Percentiles rank a stretch among this genome's conserved stretches.
These are phyloP conservation scores for Mycena epipterygia DNA, from an alignment of 768 basidiomycete genomes.

Conservation along the genomic window DNA sequence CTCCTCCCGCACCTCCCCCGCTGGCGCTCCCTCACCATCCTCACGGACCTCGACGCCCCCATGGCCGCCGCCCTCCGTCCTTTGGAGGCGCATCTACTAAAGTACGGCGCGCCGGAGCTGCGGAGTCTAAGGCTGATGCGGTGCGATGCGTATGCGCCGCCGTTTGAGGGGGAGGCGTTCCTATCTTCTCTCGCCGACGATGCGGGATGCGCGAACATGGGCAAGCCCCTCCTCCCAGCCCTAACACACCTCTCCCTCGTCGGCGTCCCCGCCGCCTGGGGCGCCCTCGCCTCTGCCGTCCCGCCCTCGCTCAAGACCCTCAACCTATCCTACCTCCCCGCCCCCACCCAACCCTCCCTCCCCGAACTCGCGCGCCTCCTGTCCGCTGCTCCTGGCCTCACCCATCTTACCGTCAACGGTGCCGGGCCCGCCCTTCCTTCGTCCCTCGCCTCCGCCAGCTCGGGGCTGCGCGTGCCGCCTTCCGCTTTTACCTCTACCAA, in stretches of 20 bases:
- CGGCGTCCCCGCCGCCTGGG: slow-evolving; percentile 73
- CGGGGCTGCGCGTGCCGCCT: too few species aligned
- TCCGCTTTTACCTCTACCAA: slow-evolving; percentile 40
- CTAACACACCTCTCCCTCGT: slow-evolving; percentile 64
- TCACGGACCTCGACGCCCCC: slow-evolving; percentile 71
- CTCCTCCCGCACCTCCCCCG: slow-evolving; percentile 66
- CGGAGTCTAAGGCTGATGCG: slow-evolving; percentile 69
- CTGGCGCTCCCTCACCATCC: slow-evolving; percentile 66
- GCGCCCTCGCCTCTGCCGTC: slow-evolving; percentile 51
- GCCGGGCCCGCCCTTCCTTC: slow-evolving; percentile 58
- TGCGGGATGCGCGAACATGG: too few species aligned
- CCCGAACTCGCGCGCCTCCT: slow-evolving; percentile 61
- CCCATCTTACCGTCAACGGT: slow-evolving; percentile 59
- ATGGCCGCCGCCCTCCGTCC: slow-evolving; percentile 65
- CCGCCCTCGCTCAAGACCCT: slow-evolving; percentile 49
- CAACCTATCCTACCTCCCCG: slow-evolving; percentile 66
- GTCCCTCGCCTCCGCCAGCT: slow-evolving; percentile 37
- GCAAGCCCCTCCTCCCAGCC: slow-evolving; percentile 56
- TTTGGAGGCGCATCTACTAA: slow-evolving; percentile 55
- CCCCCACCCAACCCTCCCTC: slow-evolving; percentile 67
- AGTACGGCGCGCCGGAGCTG: slow-evolving; percentile 56
- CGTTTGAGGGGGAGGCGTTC: too few species aligned
- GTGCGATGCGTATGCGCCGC: slow-evolving; percentile 69
- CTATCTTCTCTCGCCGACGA: too few species aligned
- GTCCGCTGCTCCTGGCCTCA: slow-evolving; percentile 53